Evolutionary conservation across 1,139 yeast species (phyloP).

Genomic region (Blastobotrys arbuscula): DNA sequence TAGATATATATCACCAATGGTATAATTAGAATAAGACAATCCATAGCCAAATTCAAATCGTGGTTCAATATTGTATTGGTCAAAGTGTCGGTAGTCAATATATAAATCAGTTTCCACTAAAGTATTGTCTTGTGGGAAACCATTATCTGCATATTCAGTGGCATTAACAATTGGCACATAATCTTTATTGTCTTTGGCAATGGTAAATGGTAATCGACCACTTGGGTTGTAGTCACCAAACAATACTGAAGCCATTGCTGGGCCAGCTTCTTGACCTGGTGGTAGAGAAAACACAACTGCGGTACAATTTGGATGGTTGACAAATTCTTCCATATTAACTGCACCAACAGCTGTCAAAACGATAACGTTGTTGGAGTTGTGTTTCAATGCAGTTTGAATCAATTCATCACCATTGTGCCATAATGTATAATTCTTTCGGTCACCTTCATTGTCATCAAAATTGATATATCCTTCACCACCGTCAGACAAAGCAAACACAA

Average conservation of each 20-base stretch:
- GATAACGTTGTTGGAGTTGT: conserved; percentile 50
- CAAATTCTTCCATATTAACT: conserved; percentile 46
- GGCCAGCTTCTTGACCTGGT: conserved; percentile 51
- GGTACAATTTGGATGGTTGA: conserved; percentile 52
- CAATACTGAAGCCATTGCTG: conserved; percentile 44
- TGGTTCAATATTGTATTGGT: conserved; percentile 50
- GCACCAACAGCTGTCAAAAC: conserved; percentile 57
- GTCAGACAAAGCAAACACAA: conserved; percentile 43
- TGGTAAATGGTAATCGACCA: conserved; percentile 58
- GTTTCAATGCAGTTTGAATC: conserved; percentile 44
- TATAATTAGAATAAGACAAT: conserved; percentile 49
- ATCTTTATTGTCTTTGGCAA: conserved; percentile 50
- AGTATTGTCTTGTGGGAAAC: conserved; percentile 39
- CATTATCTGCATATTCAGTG: conserved; percentile 33
- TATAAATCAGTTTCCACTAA: conserved; percentile 32
- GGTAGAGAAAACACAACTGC: conserved; percentile 54
- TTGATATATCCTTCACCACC: conserved; percentile 58
- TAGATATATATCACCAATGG: conserved; percentile 33
- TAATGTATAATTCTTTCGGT: conserved; percentile 48
- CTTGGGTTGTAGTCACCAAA: conserved; percentile 60
- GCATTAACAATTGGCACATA: conserved; percentile 43
- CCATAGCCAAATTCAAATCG: conserved; percentile 61
- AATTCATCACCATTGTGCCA: conserved; percentile 60
- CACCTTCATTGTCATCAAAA: conserved; percentile 54
- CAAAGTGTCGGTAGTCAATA: conserved; percentile 52